Percentiles rank a stretch among this genome's conserved stretches.
These are phyloP conservation scores for Alnus rubra DNA, from an alignment of 306 rosid genomes.

Conservation along the genomic window DNA sequence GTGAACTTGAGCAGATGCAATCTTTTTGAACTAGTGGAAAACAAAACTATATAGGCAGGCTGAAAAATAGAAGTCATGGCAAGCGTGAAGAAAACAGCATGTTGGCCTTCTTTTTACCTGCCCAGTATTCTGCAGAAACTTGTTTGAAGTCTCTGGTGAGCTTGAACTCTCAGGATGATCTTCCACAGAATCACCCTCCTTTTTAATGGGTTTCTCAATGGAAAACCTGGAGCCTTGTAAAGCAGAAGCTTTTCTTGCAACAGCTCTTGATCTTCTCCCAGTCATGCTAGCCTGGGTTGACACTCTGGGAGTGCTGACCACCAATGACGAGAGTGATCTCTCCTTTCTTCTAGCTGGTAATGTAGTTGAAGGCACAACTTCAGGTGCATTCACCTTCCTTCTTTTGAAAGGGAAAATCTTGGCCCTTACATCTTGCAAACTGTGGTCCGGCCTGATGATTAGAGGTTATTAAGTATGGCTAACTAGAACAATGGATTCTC, in stretches of 20 bases:
- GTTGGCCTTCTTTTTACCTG: slow-evolving; percentile 50
- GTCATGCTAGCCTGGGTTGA: slow-evolving; percentile 64
- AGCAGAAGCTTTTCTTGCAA: slow-evolving; percentile 66
- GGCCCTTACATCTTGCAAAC: slow-evolving; percentile 80
- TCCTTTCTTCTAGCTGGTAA: slow-evolving; percentile 86
- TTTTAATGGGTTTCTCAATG: slow-evolving; percentile 50
- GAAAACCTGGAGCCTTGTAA: slow-evolving; percentile 61
- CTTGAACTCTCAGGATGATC: slow-evolving; percentile 61
- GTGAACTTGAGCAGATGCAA: slow-evolving; percentile 16
- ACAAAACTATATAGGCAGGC: slow-evolving; percentile 7
- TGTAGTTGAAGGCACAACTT: slow-evolving; percentile 49
- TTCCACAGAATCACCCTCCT: slow-evolving; percentile 62
- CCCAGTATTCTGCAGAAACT: slow-evolving; percentile 47
- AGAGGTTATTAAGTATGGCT: slow-evolving; percentile 27
- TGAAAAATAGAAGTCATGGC: neutral
- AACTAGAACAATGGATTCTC: slow-evolving; percentile 17
- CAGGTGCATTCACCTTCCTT: slow-evolving; percentile 64
- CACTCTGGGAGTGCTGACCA: slow-evolving; percentile 87
- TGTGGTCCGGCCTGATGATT: slow-evolving; percentile 88
- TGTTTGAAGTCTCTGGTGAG: slow-evolving; percentile 63
- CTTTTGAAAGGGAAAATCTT: slow-evolving; percentile 77
- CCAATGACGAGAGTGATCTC: slow-evolving; percentile 92
- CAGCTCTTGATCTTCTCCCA: slow-evolving; percentile 81
- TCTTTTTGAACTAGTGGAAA: slow-evolving; percentile 9
- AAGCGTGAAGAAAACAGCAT: slow-evolving; percentile 22